Conservation (phyloP, 805 yeast genomes). For the Cyberlindnera lachancei region DNA sequence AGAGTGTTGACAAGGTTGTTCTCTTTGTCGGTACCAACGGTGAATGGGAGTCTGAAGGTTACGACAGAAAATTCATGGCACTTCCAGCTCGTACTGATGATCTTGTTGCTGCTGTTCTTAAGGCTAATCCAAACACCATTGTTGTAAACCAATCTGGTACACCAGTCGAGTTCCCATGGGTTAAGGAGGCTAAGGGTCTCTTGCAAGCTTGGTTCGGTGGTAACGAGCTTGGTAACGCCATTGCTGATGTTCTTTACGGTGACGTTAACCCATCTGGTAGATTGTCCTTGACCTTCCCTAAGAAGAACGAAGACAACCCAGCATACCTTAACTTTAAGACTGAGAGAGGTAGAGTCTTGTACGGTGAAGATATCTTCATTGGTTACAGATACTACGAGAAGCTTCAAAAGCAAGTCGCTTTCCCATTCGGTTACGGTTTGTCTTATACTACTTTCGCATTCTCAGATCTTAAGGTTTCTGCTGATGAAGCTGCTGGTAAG, state of each 20-base stretch:
- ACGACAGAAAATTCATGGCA: conserved; percentile 44
- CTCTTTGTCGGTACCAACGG: conserved; percentile 43
- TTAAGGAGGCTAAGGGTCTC: conserved; percentile 32
- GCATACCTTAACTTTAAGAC: conserved; percentile 44
- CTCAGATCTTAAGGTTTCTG: conserved; percentile 28
- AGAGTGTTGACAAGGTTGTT: conserved; percentile 44
- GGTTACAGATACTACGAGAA: conserved; percentile 59
- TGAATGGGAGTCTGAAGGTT: conserved; percentile 59
- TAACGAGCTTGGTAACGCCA: conserved; percentile 48
- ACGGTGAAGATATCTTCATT: conserved; percentile 61
- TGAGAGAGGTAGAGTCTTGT: conserved; percentile 44
- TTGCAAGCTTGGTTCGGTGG: conserved; percentile 58
- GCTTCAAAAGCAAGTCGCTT: conserved; percentile 37
- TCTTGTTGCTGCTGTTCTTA: conserved; percentile 37
- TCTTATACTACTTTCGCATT: conserved; percentile 48
- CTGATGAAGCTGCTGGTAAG: conserved; percentile 21
- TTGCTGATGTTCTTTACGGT: conserved; percentile 56
- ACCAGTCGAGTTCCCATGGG: conserved; percentile 56
- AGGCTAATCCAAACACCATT: conserved; percentile 44
- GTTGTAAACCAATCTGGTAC: conserved; percentile 57
- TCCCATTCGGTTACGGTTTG: conserved; percentile 58
- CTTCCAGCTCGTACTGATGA: conserved; percentile 44
- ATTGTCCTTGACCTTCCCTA: conserved; percentile 49
- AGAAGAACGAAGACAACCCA: conserved; percentile 45
- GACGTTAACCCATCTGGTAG: conserved; percentile 57